A percentile compares a stretch with the other conserved stretches of the same genome.
phyloP scores from a whole-genome alignment of 305 asterid genomes.

The Ilex paraguariensis region DNA sequence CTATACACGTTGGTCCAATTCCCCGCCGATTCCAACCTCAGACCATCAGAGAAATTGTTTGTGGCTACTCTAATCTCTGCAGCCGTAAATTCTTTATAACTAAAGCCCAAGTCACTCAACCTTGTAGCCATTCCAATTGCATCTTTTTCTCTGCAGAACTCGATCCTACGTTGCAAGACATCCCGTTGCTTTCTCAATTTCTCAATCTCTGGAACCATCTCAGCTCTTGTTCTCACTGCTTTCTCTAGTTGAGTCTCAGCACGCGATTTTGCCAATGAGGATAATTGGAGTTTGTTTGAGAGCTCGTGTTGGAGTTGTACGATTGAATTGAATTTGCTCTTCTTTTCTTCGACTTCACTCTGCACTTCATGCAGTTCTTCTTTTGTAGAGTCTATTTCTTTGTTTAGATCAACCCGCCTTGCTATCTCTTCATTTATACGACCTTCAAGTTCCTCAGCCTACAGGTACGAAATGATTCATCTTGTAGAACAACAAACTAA shows the following conservation, averaged over 20 bases:
- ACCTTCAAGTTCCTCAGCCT: slow-evolving; percentile 52
- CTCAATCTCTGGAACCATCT: slow-evolving; percentile 51
- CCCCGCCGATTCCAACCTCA: slow-evolving; percentile 44
- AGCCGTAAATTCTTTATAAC: slow-evolving; percentile 47
- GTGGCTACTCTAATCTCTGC: slow-evolving; percentile 59
- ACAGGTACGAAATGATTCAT: not conserved
- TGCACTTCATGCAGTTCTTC: slow-evolving; percentile 37
- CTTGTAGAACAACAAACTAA: too few species aligned
- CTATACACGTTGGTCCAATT: slow-evolving; percentile 39
- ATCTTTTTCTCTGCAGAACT: slow-evolving; percentile 62
- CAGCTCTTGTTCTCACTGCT: slow-evolving; percentile 30
- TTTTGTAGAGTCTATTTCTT: slow-evolving; percentile 32
- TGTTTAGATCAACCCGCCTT: slow-evolving; percentile 31
- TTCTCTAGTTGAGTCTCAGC: slow-evolving; percentile 48
- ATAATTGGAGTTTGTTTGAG: slow-evolving; percentile 39
- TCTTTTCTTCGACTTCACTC: slow-evolving; percentile 41
- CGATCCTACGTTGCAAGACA: slow-evolving; percentile 50
- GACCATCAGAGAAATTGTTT: slow-evolving; percentile 36
- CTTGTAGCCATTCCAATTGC: slow-evolving; percentile 34
- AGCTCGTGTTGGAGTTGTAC: slow-evolving; percentile 53
- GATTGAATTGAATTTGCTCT: slow-evolving; percentile 39
- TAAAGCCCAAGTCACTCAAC: slow-evolving; percentile 25
- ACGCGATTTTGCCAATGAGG: slow-evolving; percentile 38
- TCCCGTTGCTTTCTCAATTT: slow-evolving; percentile 43
- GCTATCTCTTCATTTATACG: slow-evolving; percentile 28